These are phyloP conservation scores for Arabis hirsuta DNA, from an alignment of 345 rosid genomes.

Conservation along the genomic window DNA sequence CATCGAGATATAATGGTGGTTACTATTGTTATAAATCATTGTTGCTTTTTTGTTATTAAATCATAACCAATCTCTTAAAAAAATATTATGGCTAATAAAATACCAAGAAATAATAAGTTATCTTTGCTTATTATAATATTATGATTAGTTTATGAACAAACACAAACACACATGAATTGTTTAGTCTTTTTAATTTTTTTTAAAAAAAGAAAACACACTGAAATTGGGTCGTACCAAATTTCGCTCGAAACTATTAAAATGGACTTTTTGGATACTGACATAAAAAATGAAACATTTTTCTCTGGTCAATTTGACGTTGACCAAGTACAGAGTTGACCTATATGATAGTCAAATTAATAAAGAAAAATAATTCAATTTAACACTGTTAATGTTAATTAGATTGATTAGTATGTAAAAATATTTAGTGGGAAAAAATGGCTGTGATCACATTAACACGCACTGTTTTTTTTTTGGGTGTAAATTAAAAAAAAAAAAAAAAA, in stretches of 20 bases:
- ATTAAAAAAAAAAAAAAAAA: too few relatives aligned
- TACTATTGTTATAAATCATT: background rate
- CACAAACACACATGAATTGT: background rate
- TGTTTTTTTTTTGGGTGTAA: too few relatives aligned
- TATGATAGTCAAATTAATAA: background rate
- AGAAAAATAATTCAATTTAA: background rate
- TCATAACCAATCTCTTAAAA: background rate
- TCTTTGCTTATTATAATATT: background rate
- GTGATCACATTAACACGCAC: too few relatives aligned
- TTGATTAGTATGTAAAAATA: too few relatives aligned
- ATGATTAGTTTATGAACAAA: conserved; percentile 3
- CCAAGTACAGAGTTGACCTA: background rate
- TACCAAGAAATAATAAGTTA: background rate
- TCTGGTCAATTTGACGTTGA: conserved; percentile 12
- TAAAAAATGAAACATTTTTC: too few relatives aligned
- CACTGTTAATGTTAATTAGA: conserved; percentile 23
- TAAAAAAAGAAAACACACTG: background rate
- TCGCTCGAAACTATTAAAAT: background rate
- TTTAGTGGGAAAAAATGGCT: too few relatives aligned
- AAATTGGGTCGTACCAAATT: background rate
- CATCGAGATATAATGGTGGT: background rate
- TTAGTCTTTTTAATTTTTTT: too few relatives aligned
- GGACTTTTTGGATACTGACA: background rate
- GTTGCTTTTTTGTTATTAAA: conserved; percentile 3
- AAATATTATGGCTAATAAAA: background rate